phyloP scores from a whole-genome alignment of 1,284 basidiomycete genomes.

The Ustilago hordei region DNA sequence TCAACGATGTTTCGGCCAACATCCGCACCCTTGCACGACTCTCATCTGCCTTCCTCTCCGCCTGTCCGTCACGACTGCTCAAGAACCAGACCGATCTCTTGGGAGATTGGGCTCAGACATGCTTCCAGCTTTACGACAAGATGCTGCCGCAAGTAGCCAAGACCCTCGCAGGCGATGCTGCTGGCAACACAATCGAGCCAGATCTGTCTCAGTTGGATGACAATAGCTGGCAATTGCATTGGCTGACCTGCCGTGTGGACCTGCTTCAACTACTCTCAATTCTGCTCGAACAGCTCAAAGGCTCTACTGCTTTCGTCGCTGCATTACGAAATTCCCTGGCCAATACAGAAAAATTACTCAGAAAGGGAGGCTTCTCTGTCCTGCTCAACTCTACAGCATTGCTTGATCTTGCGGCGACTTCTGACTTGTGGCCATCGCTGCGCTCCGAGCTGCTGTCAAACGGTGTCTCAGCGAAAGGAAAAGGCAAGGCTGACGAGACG shows the following conservation, averaged over 20 bases:
- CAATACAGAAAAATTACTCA: conserved; percentile 23
- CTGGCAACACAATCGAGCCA: neutral
- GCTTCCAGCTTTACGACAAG: conserved; percentile 30
- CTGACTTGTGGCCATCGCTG: conserved; percentile 30
- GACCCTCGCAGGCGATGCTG: neutral
- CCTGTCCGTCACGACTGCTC: conserved; percentile 24
- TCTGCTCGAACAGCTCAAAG: conserved; percentile 18
- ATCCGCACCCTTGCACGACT: conserved; percentile 34
- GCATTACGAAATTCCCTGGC: conserved; percentile 12
- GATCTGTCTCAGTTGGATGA: conserved; percentile 10
- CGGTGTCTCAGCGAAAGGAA: conserved; percentile 10
- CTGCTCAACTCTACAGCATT: conserved; percentile 36
- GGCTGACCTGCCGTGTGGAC: conserved; percentile 41
- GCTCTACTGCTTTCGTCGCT: conserved; percentile 13
- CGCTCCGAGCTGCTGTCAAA: conserved; percentile 19
- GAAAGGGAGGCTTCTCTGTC: conserved; percentile 19
- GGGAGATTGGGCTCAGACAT: conserved; percentile 15
- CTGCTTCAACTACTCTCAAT: conserved; percentile 25
- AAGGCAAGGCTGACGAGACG: conserved; percentile 10
- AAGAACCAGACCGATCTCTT: conserved; percentile 13
- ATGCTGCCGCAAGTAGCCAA: conserved; percentile 16
- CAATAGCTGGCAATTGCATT: conserved; percentile 34
- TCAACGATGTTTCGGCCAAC: neutral
- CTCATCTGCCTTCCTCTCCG: conserved; percentile 19
- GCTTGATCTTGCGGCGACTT: conserved; percentile 38